Evolutionary conservation across 306 rosid genomes (phyloP), one percentile per base, ranked within the genome.

Genomic region (Cicer chorassanicum): DNA sequence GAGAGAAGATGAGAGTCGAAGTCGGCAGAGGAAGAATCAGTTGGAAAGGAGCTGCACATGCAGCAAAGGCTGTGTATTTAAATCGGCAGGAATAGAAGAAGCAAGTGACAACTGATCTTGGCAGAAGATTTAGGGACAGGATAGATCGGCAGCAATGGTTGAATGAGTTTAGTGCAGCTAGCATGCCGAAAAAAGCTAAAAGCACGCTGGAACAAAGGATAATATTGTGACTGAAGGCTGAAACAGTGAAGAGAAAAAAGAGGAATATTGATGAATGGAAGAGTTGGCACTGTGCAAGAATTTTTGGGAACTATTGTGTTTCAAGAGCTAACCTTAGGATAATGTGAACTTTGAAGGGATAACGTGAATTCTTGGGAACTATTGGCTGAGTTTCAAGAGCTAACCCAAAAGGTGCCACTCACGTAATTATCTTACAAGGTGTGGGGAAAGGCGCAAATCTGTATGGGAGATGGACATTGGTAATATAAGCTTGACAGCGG

Each of bases 1-100:
- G 63, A 56, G 14, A 56, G n/a, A 39, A 55, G 62, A 55, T 36
- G 21, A 54, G 60, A 54, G 60, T 53, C 11, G 11, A 53, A 24
- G 9, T 8, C 12, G 4, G 29, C 7, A 24, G 24, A 51, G 11
- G 11, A 51, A 16, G 24, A 19, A 19, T 46, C 14, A 10, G 13
- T 4, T 45, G 14, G 50, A 45, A 45, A 54, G 29, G 61, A 54
- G 62, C 6, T 6, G 13, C 62, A 9, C 39, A 19, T 7, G 14
- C 7, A 10, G n/a, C 21, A 14, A 16, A 48, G 54, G 54, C 54
- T 56, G n/a, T 56, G 63, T 9, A 9, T 21, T 29, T 21, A 21
- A 21, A 21, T 12, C 14, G 10, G 3, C 0, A 14, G 4, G 21
- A 4, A 56, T 56, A 21, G 62, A 56, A 9, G 42, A 4, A 56